Evolutionary conservation across 495 filamentous ascomycete genomes (phyloP).

Genomic region (Penicillium nucicola): DNA sequence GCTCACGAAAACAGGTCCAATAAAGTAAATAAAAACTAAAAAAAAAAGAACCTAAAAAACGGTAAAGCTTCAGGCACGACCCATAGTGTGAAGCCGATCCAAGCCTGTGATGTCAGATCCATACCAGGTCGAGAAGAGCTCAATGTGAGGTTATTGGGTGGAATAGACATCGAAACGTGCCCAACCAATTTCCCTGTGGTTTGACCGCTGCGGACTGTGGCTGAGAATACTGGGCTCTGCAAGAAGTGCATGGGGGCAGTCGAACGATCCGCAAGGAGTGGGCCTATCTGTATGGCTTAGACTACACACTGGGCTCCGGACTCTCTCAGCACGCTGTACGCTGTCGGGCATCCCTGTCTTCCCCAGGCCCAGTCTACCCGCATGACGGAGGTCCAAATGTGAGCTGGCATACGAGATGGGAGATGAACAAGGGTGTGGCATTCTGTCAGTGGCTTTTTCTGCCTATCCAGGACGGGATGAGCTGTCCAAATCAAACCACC

Average conservation of each 20-base stretch:
- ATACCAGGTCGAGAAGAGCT: background rate
- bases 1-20: background rate
- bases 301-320: background rate
- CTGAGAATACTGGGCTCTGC: background rate
- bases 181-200: background rate
- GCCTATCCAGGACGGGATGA: background rate
- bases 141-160: background rate
- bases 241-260: background rate
- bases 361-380: background rate
- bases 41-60: background rate
- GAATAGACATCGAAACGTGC: background rate
- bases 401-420: no score
- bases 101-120: background rate
- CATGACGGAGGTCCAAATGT: no score
- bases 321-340: background rate
- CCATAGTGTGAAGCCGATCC: background rate
- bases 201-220: slow-evolving; percentile 7
- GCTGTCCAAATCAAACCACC: background rate
- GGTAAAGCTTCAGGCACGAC: background rate
- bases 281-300: background rate
- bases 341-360: background rate
- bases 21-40: background rate
- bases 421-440: background rate
- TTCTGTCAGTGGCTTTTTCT: slow-evolving; percentile 2
- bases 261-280: background rate